These are phyloP conservation scores for Sanguinoderma infundibulare DNA, from an alignment of 1,284 basidiomycete genomes.

Conservation along the genomic window DNA sequence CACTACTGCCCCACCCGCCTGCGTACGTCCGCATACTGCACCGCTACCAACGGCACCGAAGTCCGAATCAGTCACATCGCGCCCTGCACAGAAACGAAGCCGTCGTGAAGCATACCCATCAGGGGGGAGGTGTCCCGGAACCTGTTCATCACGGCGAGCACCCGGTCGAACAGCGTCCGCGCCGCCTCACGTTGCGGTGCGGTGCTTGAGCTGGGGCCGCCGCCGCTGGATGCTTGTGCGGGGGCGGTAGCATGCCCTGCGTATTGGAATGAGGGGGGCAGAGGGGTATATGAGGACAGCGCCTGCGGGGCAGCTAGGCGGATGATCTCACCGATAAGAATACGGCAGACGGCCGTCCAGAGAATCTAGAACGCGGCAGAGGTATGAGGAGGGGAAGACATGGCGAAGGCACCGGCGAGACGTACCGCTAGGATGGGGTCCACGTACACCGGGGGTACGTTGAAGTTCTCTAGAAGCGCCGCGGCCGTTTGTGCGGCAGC, in stretches of 20 bases:
- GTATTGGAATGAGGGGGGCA: background rate
- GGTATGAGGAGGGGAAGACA: background rate
- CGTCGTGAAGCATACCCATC: conserved; percentile 31
- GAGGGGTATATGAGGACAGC: conserved; percentile 15
- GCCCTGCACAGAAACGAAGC: conserved; percentile 24
- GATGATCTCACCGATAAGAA: conserved; percentile 32
- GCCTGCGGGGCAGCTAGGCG: conserved; percentile 15
- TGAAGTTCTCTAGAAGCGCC: conserved; percentile 21
- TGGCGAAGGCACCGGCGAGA: background rate
- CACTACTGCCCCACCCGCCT: conserved; percentile 5
- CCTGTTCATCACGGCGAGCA: conserved; percentile 29
- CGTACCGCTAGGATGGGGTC: conserved; percentile 36
- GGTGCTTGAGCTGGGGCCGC: conserved; percentile 8
- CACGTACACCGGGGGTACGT: conserved; percentile 16
- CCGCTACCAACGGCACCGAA: conserved; percentile 10
- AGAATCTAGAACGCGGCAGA: conserved; percentile 25
- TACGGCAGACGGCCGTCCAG: conserved; percentile 32
- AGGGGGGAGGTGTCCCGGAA: conserved; percentile 27
- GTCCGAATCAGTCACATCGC: conserved; percentile 25
- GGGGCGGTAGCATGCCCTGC: background rate
- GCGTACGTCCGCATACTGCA: conserved; percentile 17
- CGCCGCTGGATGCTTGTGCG: conserved; percentile 5
- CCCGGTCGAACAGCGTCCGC: conserved; percentile 22
- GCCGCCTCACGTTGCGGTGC: conserved; percentile 11
- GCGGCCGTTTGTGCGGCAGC: conserved; percentile 26